Percentiles rank a stretch among this genome's conserved stretches.
phyloP scores from a whole-genome alignment of 192 early-diverging fungal genomes.

The Geosiphon pyriformis region DNA sequence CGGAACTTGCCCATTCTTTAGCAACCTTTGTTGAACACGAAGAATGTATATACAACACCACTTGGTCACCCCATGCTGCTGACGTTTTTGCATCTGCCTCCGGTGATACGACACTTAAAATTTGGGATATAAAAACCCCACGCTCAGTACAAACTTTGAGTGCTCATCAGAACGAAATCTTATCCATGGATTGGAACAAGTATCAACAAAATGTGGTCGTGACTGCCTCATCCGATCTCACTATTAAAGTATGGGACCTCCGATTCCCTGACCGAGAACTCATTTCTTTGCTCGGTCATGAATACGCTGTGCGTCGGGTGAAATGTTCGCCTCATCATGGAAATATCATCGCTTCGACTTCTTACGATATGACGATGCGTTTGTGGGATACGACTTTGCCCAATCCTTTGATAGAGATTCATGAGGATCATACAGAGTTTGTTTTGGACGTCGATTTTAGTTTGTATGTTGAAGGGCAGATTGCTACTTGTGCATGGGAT shows the following conservation, averaged over 20 bases:
- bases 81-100: slow-evolving; percentile 83
- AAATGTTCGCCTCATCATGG: slow-evolving; percentile 90
- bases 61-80: slow-evolving; percentile 76
- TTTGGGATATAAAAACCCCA: slow-evolving; percentile 85
- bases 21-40: slow-evolving; percentile 85
- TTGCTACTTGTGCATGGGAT: slow-evolving; percentile 97
- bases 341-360: slow-evolving; percentile 72
- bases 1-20: slow-evolving; percentile 68
- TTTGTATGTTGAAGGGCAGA: slow-evolving; percentile 76
- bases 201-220: slow-evolving; percentile 80
- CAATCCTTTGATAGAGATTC: slow-evolving; percentile 56
- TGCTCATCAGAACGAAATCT: slow-evolving; percentile 82
- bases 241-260: slow-evolving; percentile 89
- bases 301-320: slow-evolving; percentile 87
- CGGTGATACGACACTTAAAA: slow-evolving; percentile 84
- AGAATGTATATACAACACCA: slow-evolving; percentile 85
- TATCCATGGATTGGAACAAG: slow-evolving; percentile 98
- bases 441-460: slow-evolving; percentile 93
- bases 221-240: slow-evolving; percentile 84
- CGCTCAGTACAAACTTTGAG: slow-evolving; percentile 57
- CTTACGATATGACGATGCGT: slow-evolving; percentile 96
- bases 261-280: slow-evolving; percentile 70
- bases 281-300: slow-evolving; percentile 75
- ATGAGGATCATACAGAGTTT: slow-evolving; percentile 92
- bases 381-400: slow-evolving; percentile 77